Conservation (phyloP, 306 rosid species). For the Dryas octopetala region DNA sequence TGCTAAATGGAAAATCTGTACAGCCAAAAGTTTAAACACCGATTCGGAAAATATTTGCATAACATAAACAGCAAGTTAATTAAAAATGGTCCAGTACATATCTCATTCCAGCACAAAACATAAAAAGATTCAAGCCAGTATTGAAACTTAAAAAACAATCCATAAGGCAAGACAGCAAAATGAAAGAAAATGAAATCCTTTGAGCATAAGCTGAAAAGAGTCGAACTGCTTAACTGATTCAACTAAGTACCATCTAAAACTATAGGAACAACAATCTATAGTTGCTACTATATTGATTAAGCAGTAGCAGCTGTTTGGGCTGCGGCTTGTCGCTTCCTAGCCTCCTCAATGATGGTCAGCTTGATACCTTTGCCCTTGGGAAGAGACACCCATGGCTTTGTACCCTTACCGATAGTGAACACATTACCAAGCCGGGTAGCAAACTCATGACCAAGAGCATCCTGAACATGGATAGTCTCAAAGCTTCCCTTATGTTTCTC, state of each 20-base stretch:
- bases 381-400: slow-evolving; percentile 77
- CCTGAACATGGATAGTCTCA: slow-evolving; percentile 80
- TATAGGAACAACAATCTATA: slow-evolving; percentile 9
- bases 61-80: background rate
- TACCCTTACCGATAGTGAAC: slow-evolving; percentile 76
- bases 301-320: slow-evolving; percentile 52
- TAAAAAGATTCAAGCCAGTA: slow-evolving; percentile 8
- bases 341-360: slow-evolving; percentile 74
- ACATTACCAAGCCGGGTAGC: slow-evolving; percentile 80
- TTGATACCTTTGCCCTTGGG: slow-evolving; percentile 96
- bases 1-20: background rate
- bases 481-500: slow-evolving; percentile 86
- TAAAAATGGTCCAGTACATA: slow-evolving; percentile 8
- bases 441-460: slow-evolving; percentile 74
- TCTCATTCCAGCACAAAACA: slow-evolving; percentile 10
- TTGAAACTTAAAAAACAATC: slow-evolving; percentile 3
- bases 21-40: background rate
- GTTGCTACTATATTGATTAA: slow-evolving; percentile 12
- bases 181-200: slow-evolving; percentile 14
- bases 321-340: slow-evolving; percentile 67
- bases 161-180: slow-evolving; percentile 2
- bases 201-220: slow-evolving; percentile 13
- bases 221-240: slow-evolving; percentile 13
- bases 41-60: background rate
- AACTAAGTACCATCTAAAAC: slow-evolving; percentile 25